Base-by-base conservation (phyloP, 345 rosid genomes). In the Gossypium longicalyx region DNA sequence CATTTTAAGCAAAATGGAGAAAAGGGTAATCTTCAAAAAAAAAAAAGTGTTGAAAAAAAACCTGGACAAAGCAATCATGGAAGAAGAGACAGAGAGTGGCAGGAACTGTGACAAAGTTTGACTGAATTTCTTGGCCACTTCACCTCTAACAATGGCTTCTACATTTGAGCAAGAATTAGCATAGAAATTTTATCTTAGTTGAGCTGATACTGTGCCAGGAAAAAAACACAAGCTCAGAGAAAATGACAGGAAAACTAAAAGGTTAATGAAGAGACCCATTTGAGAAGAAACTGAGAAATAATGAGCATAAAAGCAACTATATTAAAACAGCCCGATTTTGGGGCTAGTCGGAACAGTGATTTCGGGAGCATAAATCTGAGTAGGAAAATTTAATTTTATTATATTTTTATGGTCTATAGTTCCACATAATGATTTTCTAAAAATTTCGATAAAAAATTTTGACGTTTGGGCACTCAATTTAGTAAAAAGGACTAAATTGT, bases 1-100 rank as follows among this genome's bases (percentile, higher is more conserved):
- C 34, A 43, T 11, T 5, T 20, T 52, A 71, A 41, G 16, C 16
- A 27, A 74, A 51, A 2, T 38, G 53, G 45, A 41, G 29, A 54
- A 12, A 70, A 27, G 9, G 20, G 23, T 63, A 0, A 9, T n/a
- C 13, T 34, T 64, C 23, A 41, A 4, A 4, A 34, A n/a, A 29
- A 29, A 29, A 29, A 34, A 34, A 34, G 7, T 34, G 41, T 2
- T 27, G 9, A 4, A 58, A 22, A 22, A 71, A 86, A 76, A 86
- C 94, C 83, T 90, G 79, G 44, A 92, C 92, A 67, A 90, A 84
- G 81, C 95, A 92, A 64, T 91, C 97, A 23, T 91, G 97, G 89
- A 91, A 89, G 83, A 91, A 91, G 81, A 91, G 86, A 15, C 94
- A 95, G 70, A 92, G 79, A 20, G 95, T 90, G 25, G 85, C 93